Conservation (phyloP, 352 stramenopile genomes). For the Phytophthora tentaculata region DNA sequence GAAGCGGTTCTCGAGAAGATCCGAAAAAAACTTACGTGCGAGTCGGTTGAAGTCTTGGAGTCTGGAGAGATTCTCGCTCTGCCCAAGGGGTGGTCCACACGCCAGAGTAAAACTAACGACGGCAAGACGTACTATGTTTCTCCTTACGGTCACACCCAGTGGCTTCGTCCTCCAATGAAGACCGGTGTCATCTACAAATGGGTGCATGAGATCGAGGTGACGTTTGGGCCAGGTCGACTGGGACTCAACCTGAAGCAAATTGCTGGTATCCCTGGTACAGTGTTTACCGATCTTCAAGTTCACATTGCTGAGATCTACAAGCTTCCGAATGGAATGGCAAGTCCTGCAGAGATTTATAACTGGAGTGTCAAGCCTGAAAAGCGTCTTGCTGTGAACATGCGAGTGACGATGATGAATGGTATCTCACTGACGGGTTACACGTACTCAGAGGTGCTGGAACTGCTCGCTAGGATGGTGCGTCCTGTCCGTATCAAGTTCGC, state of each 20-base stretch:
- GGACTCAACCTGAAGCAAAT: slow-evolving; percentile 89
- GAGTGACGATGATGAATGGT: slow-evolving; percentile 85
- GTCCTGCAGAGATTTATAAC: slow-evolving; percentile 90
- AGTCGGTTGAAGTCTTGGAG: slow-evolving; percentile 65
- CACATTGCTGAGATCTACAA: slow-evolving; percentile 88
- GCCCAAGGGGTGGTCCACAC: slow-evolving; percentile 81
- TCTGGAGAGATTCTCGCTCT: slow-evolving; percentile 78
- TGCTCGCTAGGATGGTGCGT: slow-evolving; percentile 66
- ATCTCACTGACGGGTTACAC: slow-evolving; percentile 78
- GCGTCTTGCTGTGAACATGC: slow-evolving; percentile 80
- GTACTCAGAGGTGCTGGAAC: slow-evolving; percentile 81
- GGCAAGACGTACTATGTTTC: slow-evolving; percentile 90
- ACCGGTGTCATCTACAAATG: slow-evolving; percentile 82
- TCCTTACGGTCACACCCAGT: slow-evolving; percentile 84
- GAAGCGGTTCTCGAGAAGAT: slow-evolving; percentile 69
- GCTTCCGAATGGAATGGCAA: slow-evolving; percentile 80
- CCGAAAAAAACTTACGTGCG: slow-evolving; percentile 64
- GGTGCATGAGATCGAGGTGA: slow-evolving; percentile 86
- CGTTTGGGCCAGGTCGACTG: slow-evolving; percentile 76
- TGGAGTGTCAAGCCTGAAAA: slow-evolving; percentile 91
- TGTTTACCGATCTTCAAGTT: slow-evolving; percentile 79
- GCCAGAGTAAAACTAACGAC: slow-evolving; percentile 82
- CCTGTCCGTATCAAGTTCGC: slow-evolving; percentile 87
- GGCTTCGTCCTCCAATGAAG: slow-evolving; percentile 79
- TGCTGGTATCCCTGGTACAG: slow-evolving; percentile 64